These are phyloP conservation scores for Cladophialophora bantiana DNA, from an alignment of 2,329 filamentous ascomycete genomes.

Conservation along the genomic window DNA sequence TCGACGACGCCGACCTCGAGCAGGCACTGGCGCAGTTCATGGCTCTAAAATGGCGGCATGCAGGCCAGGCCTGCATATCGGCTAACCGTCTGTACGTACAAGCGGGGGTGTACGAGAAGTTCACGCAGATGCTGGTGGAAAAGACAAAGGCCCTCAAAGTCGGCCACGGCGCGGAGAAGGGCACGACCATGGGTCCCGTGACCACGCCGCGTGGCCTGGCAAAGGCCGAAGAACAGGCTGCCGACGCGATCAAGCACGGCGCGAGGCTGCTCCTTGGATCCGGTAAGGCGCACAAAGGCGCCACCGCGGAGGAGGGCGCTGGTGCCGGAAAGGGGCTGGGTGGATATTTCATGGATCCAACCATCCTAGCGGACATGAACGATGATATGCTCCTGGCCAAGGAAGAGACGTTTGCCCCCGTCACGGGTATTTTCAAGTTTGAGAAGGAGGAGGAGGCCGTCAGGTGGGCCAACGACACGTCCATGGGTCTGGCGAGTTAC, in stretches of 20 bases:
- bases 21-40: constrained; percentile 50
- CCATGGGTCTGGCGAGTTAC: constrained; percentile 61
- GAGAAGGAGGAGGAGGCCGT: constrained; percentile 71
- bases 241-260: constrained; percentile 68
- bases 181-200: constrained; percentile 66
- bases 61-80: constrained; percentile 54
- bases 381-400: constrained; percentile 63
- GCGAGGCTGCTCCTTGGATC: constrained; percentile 70
- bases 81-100: constrained; percentile 57
- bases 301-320: constrained; percentile 59
- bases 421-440: constrained; percentile 69
- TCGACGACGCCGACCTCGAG: constrained; percentile 69
- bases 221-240: constrained; percentile 65
- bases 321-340: constrained; percentile 51
- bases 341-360: constrained; percentile 75
- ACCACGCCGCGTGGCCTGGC: constrained; percentile 64
- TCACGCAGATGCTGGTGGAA: constrained; percentile 62
- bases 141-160: constrained; percentile 61
- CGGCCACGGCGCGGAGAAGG: constrained; percentile 64
- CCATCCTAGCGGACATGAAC: constrained; percentile 67
- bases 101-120: constrained; percentile 56
- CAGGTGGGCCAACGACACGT: constrained; percentile 43
- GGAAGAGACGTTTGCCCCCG: constrained; percentile 72
- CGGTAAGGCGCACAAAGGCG: constrained; percentile 45
- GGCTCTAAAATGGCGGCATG: constrained; percentile 53